These are phyloP conservation scores for Ceratopteris richardii DNA, from an alignment of 75 land plant species.

Conservation along the genomic window DNA sequence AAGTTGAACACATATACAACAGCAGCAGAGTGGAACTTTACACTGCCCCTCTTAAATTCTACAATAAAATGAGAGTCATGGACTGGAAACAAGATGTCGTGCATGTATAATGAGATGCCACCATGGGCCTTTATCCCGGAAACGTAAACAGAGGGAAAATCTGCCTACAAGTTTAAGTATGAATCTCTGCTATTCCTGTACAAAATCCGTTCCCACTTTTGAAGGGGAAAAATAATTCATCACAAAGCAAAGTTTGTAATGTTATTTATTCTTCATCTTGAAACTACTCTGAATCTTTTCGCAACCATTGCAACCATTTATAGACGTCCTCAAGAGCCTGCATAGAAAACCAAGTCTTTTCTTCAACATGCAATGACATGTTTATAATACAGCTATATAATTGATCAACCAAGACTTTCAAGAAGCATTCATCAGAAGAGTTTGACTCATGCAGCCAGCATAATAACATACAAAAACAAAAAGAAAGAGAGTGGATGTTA, in stretches of 20 bases:
- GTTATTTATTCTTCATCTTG: constrained; percentile 11
- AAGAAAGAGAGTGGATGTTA: not conserved
- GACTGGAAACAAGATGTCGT: too few species aligned
- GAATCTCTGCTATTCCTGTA: constrained; percentile 1
- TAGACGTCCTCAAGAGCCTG: constrained; percentile 28
- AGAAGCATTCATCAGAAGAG: not conserved
- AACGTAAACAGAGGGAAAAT: too few species aligned
- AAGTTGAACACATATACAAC: too few species aligned
- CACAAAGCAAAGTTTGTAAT: not conserved
- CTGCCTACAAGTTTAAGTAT: too few species aligned
- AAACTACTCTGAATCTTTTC: constrained; percentile 19
- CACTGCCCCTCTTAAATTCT: too few species aligned
- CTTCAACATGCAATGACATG: not conserved
- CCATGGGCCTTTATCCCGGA: too few species aligned
- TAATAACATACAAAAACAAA: not conserved
- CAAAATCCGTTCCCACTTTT: not conserved
- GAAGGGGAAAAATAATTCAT: not conserved
- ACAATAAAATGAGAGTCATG: too few species aligned
- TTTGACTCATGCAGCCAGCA: too few species aligned
- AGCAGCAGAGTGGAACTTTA: too few species aligned
- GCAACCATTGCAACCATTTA: constrained; percentile 25
- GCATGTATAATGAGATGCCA: too few species aligned
- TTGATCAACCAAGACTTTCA: not conserved
- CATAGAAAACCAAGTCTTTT: not conserved
- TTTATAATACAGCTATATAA: not conserved